Evolutionary conservation across 2,329 filamentous ascomycete genomes (phyloP).

Genomic region (Emmonsiellopsis sp.): DNA sequence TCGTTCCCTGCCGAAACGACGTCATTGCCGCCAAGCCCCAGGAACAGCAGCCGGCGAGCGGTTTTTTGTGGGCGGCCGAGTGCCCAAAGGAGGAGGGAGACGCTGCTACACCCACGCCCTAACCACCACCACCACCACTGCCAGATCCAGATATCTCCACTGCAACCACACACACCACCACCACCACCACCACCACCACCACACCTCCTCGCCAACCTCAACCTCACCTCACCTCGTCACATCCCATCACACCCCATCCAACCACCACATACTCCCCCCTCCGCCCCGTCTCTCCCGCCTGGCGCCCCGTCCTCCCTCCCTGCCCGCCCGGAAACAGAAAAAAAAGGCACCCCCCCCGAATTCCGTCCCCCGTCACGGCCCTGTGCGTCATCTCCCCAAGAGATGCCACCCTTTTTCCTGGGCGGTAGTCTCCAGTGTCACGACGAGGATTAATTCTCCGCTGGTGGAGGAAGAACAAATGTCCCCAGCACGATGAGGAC

Average conservation of each 20-base stretch:
- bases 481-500: slow-evolving; percentile 25
- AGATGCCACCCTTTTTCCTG: slow-evolving; percentile 24
- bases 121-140: neutral
- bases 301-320: too few species aligned
- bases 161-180: neutral
- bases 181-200: slow-evolving; percentile 1
- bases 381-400: slow-evolving; percentile 12
- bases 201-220: slow-evolving; percentile 7
- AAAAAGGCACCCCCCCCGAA: neutral
- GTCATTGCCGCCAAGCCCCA: slow-evolving; percentile 6
- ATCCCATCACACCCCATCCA: neutral
- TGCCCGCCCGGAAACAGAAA: too few species aligned
- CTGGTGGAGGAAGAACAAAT: slow-evolving; percentile 21
- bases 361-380: neutral
- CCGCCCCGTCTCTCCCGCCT: neutral
- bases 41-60: slow-evolving; percentile 1
- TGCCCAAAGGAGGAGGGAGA: neutral
- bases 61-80: neutral
- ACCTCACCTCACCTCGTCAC: slow-evolving; percentile 8
- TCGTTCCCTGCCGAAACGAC: neutral
- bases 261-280: neutral
- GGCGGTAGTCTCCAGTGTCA: slow-evolving; percentile 23
- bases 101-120: neutral
- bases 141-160: slow-evolving; percentile 7
- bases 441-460: slow-evolving; percentile 25